These are phyloP conservation scores for Melampsora americana DNA, from an alignment of 1,284 basidiomycete species.

Conservation along the genomic window DNA sequence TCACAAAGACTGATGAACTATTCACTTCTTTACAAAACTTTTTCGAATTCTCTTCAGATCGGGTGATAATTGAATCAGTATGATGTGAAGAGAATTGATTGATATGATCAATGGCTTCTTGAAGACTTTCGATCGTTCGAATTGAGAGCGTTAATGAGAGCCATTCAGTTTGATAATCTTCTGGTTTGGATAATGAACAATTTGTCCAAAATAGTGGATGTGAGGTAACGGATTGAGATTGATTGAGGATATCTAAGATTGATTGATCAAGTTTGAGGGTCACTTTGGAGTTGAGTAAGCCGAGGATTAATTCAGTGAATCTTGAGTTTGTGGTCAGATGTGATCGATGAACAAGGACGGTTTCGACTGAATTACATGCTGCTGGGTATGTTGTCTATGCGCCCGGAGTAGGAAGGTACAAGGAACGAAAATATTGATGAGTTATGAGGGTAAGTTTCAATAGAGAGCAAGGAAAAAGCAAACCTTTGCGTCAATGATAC, in stretches of 20 bases:
- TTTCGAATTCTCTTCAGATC: constrained; percentile 65
- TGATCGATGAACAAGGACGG: constrained; percentile 75
- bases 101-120: constrained; percentile 78
- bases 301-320: constrained; percentile 74
- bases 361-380: constrained; percentile 92
- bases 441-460: too few relatives aligned
- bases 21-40: constrained; percentile 83
- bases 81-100: constrained; percentile 91
- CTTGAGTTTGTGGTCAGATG: constrained; percentile 63
- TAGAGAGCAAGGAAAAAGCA: constrained; percentile 7
- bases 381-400: constrained; percentile 87
- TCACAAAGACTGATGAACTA: constrained; percentile 87
- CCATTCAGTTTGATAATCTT: constrained; percentile 82
- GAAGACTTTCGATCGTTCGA: constrained; percentile 67
- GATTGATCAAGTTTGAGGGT: constrained; percentile 72
- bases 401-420: background rate
- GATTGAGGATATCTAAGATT: constrained; percentile 61
- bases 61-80: constrained; percentile 91
- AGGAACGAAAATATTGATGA: too few relatives aligned
- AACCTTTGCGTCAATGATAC: constrained; percentile 89
- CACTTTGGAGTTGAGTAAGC: constrained; percentile 65
- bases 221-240: constrained; percentile 33
- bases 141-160: constrained; percentile 80
- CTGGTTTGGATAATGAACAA: constrained; percentile 45
- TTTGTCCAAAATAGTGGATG: constrained; percentile 37